phyloP scores from a whole-genome alignment of 345 rosid genomes.

The Carallia brachiata region DNA sequence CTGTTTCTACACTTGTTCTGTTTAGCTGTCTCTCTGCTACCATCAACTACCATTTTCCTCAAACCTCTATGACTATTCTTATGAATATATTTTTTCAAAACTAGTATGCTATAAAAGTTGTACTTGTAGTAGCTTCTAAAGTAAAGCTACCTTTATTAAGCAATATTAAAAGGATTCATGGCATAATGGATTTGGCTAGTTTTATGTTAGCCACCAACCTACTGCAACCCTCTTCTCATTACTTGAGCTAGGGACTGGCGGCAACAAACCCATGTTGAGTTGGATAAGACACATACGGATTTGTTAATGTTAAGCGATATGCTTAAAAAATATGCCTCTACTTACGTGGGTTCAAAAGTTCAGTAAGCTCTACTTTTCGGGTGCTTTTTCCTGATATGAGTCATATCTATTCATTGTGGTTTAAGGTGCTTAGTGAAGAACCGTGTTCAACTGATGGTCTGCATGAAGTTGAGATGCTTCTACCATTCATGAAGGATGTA shows the following conservation, averaged over 20 bases:
- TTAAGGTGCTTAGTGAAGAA: constrained; percentile 60
- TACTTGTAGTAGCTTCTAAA: too few species aligned
- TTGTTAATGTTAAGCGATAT: too few species aligned
- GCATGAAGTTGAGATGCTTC: constrained; percentile 76
- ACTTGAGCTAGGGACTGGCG: too few species aligned
- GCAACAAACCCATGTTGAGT: too few species aligned
- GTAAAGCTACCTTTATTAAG: too few species aligned
- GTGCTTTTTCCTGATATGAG: neutral
- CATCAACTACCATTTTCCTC: neutral
- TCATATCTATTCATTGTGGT: constrained; percentile 9
- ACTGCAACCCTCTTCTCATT: too few species aligned
- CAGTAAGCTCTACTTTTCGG: neutral
- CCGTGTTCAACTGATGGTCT: constrained; percentile 48
- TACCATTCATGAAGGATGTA: constrained; percentile 65
- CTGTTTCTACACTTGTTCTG: neutral
- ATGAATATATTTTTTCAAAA: neutral
- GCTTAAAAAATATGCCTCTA: neutral
- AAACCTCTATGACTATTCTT: neutral
- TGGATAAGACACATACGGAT: too few species aligned
- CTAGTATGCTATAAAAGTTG: neutral
- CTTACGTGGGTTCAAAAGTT: neutral
- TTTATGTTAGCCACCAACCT: too few species aligned
- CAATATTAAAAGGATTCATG: too few species aligned
- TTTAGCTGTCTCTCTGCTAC: neutral
- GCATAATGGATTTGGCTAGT: too few species aligned